Evolutionary conservation across 169 alveolate species (phyloP).

Genomic region (Babesia ovis): DNA sequence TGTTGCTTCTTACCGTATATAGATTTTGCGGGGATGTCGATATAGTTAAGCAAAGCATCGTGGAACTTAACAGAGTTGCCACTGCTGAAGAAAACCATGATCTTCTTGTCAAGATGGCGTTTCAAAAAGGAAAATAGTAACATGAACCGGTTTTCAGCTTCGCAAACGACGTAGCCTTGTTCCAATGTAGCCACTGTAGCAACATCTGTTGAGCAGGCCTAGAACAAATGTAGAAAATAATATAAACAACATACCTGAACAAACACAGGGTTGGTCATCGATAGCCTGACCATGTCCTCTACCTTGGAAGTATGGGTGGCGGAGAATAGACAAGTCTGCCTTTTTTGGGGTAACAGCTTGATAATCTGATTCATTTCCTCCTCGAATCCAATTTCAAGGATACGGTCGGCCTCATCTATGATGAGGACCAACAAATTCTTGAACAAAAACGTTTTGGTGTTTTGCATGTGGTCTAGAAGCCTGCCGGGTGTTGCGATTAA

Average conservation of each 20-base stretch:
- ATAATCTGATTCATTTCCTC: constrained; percentile 97
- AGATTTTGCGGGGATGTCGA: constrained; percentile 94
- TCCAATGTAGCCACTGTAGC: constrained; percentile 95
- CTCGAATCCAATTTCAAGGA: constrained; percentile 98
- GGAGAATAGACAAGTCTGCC: constrained; percentile 97
- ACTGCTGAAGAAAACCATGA: constrained; percentile 97
- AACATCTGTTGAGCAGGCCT: constrained; percentile 64
- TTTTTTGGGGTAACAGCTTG: constrained; percentile 92
- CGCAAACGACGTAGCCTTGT: constrained; percentile 96
- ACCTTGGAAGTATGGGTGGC: constrained; percentile 98
- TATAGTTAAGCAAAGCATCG: constrained; percentile 95
- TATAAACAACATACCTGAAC: constrained; percentile 81
- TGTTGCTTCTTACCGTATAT: constrained; percentile 98
- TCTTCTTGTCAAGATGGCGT: constrained; percentile 90
- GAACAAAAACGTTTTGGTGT: constrained; percentile 94
- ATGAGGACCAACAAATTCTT: constrained; percentile 92
- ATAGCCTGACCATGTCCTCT: constrained; percentile 93
- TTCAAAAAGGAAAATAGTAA: constrained; percentile 95
- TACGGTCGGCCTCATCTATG: constrained; percentile 99
- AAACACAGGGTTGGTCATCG: constrained; percentile 93
- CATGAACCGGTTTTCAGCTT: constrained; percentile 93
- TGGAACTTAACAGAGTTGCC: constrained; percentile 98
- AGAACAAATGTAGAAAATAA: background rate
- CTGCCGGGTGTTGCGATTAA: constrained; percentile 99
- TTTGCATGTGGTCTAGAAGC: constrained; percentile 96